phyloP scores from a whole-genome alignment of 169 alveolate species.

The Plasmodium berghei region DNA sequence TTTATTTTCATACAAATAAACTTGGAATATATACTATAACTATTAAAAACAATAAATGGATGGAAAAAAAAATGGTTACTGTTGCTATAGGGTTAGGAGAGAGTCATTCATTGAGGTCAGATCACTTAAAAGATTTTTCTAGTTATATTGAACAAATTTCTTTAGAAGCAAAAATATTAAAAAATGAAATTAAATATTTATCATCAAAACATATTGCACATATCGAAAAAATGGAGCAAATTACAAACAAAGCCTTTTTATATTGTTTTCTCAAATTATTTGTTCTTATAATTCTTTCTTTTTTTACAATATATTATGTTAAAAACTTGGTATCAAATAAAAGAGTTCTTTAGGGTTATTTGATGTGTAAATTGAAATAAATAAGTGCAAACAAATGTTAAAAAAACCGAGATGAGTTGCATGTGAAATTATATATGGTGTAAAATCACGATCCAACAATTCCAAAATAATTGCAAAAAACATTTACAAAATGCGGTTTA shows the following conservation, averaged over 20 bases:
- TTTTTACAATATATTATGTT: slow-evolving; percentile 65
- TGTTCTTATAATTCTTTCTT: slow-evolving; percentile 59
- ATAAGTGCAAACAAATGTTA: no score
- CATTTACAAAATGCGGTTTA: no score
- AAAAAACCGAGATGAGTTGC: neutral
- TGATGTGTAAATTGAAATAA: neutral
- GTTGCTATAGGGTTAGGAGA: slow-evolving; percentile 75
- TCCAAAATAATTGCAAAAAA: neutral
- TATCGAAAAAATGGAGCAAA: slow-evolving; percentile 69
- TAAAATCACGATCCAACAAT: neutral
- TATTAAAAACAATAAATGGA: slow-evolving; percentile 58
- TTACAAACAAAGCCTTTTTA: slow-evolving; percentile 69
- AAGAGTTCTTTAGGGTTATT: slow-evolving; percentile 37
- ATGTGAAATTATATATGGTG: neutral
- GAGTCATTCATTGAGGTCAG: slow-evolving; percentile 59
- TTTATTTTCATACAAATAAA: slow-evolving; percentile 63
- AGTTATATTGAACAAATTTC: slow-evolving; percentile 53
- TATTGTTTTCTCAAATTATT: slow-evolving; percentile 69
- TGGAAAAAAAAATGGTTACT: slow-evolving; percentile 47
- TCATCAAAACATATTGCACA: slow-evolving; percentile 65
- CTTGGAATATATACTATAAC: slow-evolving; percentile 54
- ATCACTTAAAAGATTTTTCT: slow-evolving; percentile 62
- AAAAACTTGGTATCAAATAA: slow-evolving; percentile 71
- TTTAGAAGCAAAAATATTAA: slow-evolving; percentile 55
- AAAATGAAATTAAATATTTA: slow-evolving; percentile 71